Percentiles rank a stretch among this genome's conserved stretches.
Conservation (phyloP, 2,329 filamentous ascomycete species). For the Sphaerulina vaccinii region DNA sequence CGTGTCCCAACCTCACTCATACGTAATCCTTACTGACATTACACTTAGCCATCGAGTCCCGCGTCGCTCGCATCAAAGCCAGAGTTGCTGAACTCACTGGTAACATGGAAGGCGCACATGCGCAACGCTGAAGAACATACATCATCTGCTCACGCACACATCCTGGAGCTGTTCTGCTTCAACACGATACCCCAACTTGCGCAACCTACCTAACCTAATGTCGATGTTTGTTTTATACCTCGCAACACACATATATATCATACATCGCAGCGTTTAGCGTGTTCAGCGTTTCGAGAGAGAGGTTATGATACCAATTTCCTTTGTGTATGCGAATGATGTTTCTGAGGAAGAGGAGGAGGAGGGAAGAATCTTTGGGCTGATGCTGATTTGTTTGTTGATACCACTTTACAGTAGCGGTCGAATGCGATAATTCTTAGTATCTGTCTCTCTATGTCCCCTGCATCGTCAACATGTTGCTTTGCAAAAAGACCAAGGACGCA, state of each 20-base stretch:
- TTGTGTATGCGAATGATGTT: neutral
- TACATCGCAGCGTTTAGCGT: conserved; percentile 12
- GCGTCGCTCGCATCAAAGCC: conserved; percentile 95
- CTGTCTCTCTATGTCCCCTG: too few species aligned
- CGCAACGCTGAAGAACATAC: conserved; percentile 1
- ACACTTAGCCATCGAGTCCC: conserved; percentile 81
- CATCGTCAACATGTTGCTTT: too few species aligned
- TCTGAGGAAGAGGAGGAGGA: conserved; percentile 3
- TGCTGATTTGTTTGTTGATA: conserved; percentile 6
- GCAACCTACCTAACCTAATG: neutral
- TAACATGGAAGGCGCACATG: conserved; percentile 30
- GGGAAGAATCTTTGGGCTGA: neutral
- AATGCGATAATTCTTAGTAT: conserved; percentile 1
- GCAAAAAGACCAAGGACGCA: too few species aligned
- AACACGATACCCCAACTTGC: conserved; percentile 2
- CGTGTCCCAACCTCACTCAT: neutral
- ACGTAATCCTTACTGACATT: conserved; percentile 14
- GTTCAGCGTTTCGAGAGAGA: conserved; percentile 3
- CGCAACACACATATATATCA: conserved; percentile 1
- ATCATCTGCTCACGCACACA: neutral
- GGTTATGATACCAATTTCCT: conserved; percentile 4
- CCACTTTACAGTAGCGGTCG: conserved; percentile 5
- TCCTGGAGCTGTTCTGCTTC: neutral
- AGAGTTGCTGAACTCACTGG: conserved; percentile 86
- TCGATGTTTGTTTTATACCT: conserved; percentile 9